These are phyloP conservation scores for Fusarium siculi DNA, from an alignment of 2,329 filamentous ascomycete species.

Conservation along the genomic window DNA sequence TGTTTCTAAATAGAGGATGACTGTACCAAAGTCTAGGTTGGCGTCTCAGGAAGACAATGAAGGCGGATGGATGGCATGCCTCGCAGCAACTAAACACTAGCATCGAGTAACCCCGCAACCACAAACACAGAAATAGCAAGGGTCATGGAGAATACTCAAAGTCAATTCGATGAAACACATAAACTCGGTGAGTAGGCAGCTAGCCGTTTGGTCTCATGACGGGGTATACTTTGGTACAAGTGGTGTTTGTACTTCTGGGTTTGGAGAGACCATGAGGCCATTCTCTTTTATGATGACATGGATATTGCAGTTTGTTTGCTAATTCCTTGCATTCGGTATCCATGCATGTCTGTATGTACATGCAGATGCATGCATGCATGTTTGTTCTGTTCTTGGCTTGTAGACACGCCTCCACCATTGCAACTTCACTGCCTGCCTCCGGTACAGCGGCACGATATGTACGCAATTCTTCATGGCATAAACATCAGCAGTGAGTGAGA, in stretches of 20 bases:
- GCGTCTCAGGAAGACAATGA: slow-evolving; percentile 27
- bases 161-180: slow-evolving; percentile 27
- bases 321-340: slow-evolving; percentile 20
- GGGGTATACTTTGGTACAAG: slow-evolving; percentile 21
- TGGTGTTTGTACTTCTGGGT: slow-evolving; percentile 26
- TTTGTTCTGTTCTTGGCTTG: slow-evolving; percentile 9
- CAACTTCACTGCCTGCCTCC: slow-evolving; percentile 14
- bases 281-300: slow-evolving; percentile 30
- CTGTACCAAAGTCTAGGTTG: slow-evolving; percentile 21
- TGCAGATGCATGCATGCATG: slow-evolving; percentile 10
- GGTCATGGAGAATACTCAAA: slow-evolving; percentile 24
- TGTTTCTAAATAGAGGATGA: slow-evolving; percentile 6
- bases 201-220: slow-evolving; percentile 21
- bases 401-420: slow-evolving; percentile 29
- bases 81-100: slow-evolving; percentile 30
- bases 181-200: slow-evolving; percentile 34
- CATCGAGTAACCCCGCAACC: slow-evolving; percentile 42
- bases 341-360: not conserved
- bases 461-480: slow-evolving; percentile 20
- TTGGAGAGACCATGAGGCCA: slow-evolving; percentile 22
- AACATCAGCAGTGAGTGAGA: slow-evolving; percentile 28
- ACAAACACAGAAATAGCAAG: slow-evolving; percentile 16
- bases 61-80: slow-evolving; percentile 27
- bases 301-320: slow-evolving; percentile 19
- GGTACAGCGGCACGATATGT: slow-evolving; percentile 35